Conservation (phyloP, 2,329 filamentous ascomycete species). For the Cladosporium austrohemisphaericum region DNA sequence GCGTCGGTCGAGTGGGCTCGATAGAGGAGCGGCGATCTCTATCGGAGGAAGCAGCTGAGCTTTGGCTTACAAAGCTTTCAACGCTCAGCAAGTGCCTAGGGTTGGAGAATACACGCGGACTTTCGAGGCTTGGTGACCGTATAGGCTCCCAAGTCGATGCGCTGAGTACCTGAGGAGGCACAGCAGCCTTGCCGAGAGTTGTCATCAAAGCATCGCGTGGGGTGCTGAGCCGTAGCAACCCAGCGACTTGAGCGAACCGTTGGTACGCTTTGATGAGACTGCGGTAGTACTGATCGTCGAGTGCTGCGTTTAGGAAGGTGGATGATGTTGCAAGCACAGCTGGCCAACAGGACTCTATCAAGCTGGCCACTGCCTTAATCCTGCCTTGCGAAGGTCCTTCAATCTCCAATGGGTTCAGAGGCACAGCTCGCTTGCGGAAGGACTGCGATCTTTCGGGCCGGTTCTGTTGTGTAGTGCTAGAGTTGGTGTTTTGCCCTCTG, state of each 20-base stretch:
- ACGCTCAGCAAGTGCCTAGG: conserved; percentile 70
- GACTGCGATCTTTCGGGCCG: conserved; percentile 55
- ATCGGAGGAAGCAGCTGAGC: conserved; percentile 52
- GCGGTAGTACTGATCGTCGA: conserved; percentile 94
- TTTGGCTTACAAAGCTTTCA: conserved; percentile 62
- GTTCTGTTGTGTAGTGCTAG: conserved; percentile 34
- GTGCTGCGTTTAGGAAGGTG: conserved; percentile 84
- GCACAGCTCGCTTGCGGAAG: conserved; percentile 71
- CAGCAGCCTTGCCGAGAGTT: conserved; percentile 86
- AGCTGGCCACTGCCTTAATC: conserved; percentile 71
- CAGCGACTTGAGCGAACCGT: conserved; percentile 91
- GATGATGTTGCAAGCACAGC: conserved; percentile 92
- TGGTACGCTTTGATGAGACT: conserved; percentile 88
- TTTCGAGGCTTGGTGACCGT: conserved; percentile 44
- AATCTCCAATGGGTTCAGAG: conserved; percentile 76
- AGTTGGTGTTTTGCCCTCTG: conserved; percentile 19
- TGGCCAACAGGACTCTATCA: conserved; percentile 93
- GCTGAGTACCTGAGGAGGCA: conserved; percentile 68
- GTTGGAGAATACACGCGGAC: conserved; percentile 62
- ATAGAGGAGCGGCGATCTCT: conserved; percentile 57
- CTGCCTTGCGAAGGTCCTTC: conserved; percentile 68
- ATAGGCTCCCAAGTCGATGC: conserved; percentile 33
- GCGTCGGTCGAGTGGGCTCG: conserved; percentile 49
- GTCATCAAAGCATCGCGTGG: conserved; percentile 93
- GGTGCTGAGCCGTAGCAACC: conserved; percentile 75